phyloP scores from a whole-genome alignment of 106 monocot genomes.

The Chionographis japonica region DNA sequence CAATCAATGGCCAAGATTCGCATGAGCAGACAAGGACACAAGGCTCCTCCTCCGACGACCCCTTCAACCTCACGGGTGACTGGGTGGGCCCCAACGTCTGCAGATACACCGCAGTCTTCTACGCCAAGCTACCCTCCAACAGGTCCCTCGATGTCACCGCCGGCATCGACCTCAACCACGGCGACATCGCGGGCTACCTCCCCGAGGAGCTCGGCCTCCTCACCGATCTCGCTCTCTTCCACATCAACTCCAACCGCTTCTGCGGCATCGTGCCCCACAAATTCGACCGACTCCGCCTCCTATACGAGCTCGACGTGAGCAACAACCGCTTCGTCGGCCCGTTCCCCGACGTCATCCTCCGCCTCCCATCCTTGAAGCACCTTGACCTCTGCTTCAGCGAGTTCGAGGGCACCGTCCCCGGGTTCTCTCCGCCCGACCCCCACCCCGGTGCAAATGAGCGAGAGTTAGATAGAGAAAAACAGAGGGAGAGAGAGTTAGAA shows the following conservation, averaged over 20 bases:
- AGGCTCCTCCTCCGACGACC: no score
- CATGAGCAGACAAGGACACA: no score
- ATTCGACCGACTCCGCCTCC: slow-evolving; percentile 3
- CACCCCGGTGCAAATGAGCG: no score
- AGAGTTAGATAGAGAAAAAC: no score
- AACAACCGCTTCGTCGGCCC: slow-evolving; percentile 26
- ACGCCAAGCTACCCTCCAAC: slow-evolving; percentile 12
- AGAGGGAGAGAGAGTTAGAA: no score
- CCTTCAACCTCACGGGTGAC: slow-evolving; percentile 14
- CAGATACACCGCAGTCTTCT: slow-evolving; percentile 24
- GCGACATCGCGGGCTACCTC: no score
- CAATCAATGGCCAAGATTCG: no score
- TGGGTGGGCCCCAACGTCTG: slow-evolving; percentile 31
- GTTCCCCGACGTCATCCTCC: slow-evolving; percentile 29
- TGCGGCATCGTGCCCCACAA: slow-evolving; percentile 19
- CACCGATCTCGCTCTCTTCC: slow-evolving; percentile 25
- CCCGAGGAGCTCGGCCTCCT: slow-evolving; percentile 23
- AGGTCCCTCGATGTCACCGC: slow-evolving; percentile 12
- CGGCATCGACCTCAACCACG: no score
- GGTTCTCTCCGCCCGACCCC: no score
- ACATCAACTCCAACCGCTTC: slow-evolving; percentile 36
- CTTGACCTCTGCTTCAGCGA: slow-evolving; percentile 32
- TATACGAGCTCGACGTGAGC: no score
- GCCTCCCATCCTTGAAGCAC: slow-evolving; percentile 13
- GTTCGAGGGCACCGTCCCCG: slow-evolving; percentile 22